Base-by-base conservation (phyloP, 2,329 filamentous ascomycete species). In the Aspergillus persii region DNA sequence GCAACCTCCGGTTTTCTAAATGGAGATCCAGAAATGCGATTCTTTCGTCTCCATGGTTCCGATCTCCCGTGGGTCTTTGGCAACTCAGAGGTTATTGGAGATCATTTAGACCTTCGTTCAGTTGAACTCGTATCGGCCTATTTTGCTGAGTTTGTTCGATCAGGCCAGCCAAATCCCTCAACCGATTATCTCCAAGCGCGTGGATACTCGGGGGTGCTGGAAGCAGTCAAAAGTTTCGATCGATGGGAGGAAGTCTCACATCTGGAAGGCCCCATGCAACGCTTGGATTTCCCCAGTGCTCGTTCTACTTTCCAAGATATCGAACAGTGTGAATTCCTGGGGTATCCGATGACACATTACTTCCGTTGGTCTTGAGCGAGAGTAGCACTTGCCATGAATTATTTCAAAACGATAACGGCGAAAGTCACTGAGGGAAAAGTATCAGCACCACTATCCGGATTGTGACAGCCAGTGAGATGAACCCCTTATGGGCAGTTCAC, bases 41-140 rank as follows among this genome's bases (percentile, higher is more conserved):
- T 86, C 47, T 63, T 63, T 41, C 78, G 80, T 18, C 81, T 84
- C 60, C 84, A 86, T 65, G 84, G 81, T 33, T 79, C 81, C 4
- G 83, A 86, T 69, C 65, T 82, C 51, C 77, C 78, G 59, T 83
- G 80, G 72, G 71, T 84, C 1, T 85, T 85, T 62, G 83, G 83
- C 6, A 84, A 80, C 56, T 59, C 83, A 29, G 66, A 77, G 6
- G 76, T 78, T 0, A 71, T 81, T 57, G 76, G 84, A 8, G 83
- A 86, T 58, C 75, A 72, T 0, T 68, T 82, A 26, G 84, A 86
- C 65, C 67, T 80, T 8, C 78, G 76, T 57, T 76, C 74, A 0
- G 71, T 74, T 9, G 80, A 83, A 62, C 65, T 83, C 15, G 76
- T 76, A 4, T 75, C 74, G 0, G 76, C 74, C 0, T 83, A 83